Evolutionary conservation across 805 yeast species (phyloP), one percentile per base, ranked within the genome.

Genomic region (Wickerhamiella azyma): DNA sequence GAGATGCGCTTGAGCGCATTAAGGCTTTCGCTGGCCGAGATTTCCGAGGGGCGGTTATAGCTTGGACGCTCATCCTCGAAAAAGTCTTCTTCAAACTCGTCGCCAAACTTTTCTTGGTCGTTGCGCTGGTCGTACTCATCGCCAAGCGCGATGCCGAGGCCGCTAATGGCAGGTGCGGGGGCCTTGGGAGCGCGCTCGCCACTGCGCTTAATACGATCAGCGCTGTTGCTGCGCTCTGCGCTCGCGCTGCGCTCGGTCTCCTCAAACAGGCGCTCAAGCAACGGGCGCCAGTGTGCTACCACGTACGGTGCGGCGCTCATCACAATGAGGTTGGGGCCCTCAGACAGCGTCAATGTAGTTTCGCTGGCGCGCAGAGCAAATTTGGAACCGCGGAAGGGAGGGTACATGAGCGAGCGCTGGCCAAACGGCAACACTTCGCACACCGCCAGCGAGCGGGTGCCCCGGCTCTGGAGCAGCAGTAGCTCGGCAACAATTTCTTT

Each of bases 341-440:
- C 10, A 2, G 11, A 9, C 26, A 46, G 41, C 9, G 26, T 18
- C 9, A 46, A 2, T 7, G 26, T 35, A 2, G 37, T 29, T 10
- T 36, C 24, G 6, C 14, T 16, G 26, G 18, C 5, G 18, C n/a
- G 16, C 29, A 28, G 21, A 11, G n/a, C 35, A 16, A 47, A 42
- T 21, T 43, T 42, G 18, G 16, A 30, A 42, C 50, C 50, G 5
- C 37, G 19, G 39, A 48, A 48, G 36, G 45, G 37, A 17, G 51
- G 51, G 43, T 37, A 48, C 45, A 46, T 28, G 21, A 48, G 47
- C 16, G 37, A 18, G 14, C 51, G 47, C 3, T 36, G 21, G 26
- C 51, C 49, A 9, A n/a, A 16, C 6, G 37, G 33, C 35, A 19
- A 29, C 14, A 48, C 43, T 16, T 30, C 40, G 35, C 51, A 48